Evolutionary conservation across 805 yeast genomes (phyloP).

Genomic region (Lipomyces orientalis): DNA sequence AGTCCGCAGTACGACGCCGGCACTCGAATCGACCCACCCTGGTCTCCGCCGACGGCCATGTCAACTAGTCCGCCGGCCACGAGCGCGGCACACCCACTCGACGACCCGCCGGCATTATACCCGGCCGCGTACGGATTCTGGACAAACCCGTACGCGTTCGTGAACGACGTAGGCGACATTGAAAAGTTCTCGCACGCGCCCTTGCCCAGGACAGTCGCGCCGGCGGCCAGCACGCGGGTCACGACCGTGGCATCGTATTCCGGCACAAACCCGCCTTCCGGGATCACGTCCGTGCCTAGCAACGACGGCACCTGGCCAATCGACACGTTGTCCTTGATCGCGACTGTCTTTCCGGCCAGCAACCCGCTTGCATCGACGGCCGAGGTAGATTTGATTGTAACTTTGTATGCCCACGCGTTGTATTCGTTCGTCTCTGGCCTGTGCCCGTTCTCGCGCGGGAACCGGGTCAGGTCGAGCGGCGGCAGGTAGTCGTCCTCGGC

Average conservation of each 20-base stretch:
- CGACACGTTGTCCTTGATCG: conserved; percentile 48
- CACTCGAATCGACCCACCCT: conserved; percentile 58
- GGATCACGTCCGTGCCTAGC: conserved; percentile 47
- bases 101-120: conserved; percentile 56
- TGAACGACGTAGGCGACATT: conserved; percentile 46
- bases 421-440: conserved; percentile 44
- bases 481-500: conserved; percentile 43
- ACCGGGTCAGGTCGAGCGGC: conserved; percentile 44
- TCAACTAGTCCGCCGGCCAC: conserved; percentile 57
- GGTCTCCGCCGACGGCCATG: conserved; percentile 56
- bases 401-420: conserved; percentile 47
- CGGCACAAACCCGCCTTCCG: conserved; percentile 45
- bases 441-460: conserved; percentile 45
- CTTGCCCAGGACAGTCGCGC: conserved; percentile 47
- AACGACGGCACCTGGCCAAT: conserved; percentile 49
- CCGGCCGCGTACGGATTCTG: conserved; percentile 52
- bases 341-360: conserved; percentile 44
- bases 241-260: conserved; percentile 49
- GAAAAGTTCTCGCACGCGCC: conserved; percentile 50
- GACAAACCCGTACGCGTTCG: conserved; percentile 52
- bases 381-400: conserved; percentile 41
- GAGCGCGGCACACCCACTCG: conserved; percentile 61
- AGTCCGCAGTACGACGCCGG: conserved; percentile 54
- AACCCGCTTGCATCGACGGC: conserved; percentile 38
- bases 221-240: conserved; percentile 47